Evolutionary conservation across 805 yeast genomes (phyloP).

Genomic region (Candida andamanensis): DNA sequence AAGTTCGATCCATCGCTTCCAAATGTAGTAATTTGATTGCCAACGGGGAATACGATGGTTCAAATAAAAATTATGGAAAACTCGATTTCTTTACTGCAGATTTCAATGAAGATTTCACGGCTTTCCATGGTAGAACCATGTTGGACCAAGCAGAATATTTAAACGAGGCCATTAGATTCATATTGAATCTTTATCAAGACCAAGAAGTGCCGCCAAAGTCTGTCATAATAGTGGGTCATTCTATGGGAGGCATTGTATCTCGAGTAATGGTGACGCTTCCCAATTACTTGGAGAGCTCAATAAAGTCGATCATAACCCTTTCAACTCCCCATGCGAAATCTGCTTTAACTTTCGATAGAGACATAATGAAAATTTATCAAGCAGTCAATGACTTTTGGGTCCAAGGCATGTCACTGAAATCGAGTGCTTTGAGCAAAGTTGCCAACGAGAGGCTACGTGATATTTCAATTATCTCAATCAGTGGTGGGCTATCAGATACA

Average conservation of each 20-base stretch:
- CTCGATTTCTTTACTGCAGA: constrained; percentile 89
- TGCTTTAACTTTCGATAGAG: constrained; percentile 92
- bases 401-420: constrained; percentile 40
- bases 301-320: constrained; percentile 78
- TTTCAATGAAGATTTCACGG: constrained; percentile 93
- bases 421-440: constrained; percentile 15
- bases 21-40: constrained; percentile 57
- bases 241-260: constrained; percentile 97
- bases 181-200: constrained; percentile 59
- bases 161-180: constrained; percentile 80
- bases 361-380: constrained; percentile 67
- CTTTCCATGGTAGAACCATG: constrained; percentile 91
- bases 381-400: constrained; percentile 79
- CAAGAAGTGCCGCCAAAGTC: constrained; percentile 50
- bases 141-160: constrained; percentile 89
- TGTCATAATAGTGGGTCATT: constrained; percentile 80
- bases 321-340: constrained; percentile 92
- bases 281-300: constrained; percentile 64
- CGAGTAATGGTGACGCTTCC: constrained; percentile 77
- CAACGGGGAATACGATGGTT: constrained; percentile 25
- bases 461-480: constrained; percentile 73
- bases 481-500: constrained; percentile 80
- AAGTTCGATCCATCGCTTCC: constrained; percentile 89
- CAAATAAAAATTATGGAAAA: constrained; percentile 34
- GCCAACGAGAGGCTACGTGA: constrained; percentile 47